Evolutionary conservation across 78 protist genomes (phyloP).

Genomic region (Dictyostelium firmibasis): DNA sequence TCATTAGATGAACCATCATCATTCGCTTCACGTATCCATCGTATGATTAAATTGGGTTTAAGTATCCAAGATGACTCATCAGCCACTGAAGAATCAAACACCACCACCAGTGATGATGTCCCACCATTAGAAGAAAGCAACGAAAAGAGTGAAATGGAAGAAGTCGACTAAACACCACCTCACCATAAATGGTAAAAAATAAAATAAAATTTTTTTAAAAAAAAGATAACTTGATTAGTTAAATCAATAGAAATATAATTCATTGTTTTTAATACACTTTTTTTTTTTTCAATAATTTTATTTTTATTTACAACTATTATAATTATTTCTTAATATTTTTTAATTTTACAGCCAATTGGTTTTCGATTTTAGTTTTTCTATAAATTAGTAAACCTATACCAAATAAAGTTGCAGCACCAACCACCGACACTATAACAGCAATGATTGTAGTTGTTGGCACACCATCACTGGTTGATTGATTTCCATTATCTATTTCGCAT

Average conservation of each 20-base stretch:
- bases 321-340: neutral
- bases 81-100: constrained; percentile 51
- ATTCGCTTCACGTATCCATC: constrained; percentile 97
- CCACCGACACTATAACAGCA: neutral
- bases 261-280: too few species aligned
- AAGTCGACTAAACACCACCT: constrained; percentile 87
- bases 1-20: constrained; percentile 96
- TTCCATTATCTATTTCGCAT: neutral
- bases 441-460: neutral
- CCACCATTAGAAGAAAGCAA: constrained; percentile 83
- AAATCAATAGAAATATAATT: too few species aligned
- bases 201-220: too few species aligned
- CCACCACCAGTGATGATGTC: constrained; percentile 67
- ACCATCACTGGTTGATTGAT: neutral
- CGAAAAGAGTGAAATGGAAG: constrained; percentile 89
- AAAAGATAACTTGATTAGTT: neutral
- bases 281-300: neutral
- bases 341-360: neutral
- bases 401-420: neutral
- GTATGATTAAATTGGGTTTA: constrained; percentile 98
- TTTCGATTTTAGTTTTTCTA: neutral
- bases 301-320: neutral
- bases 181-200: neutral
- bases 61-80: constrained; percentile 84
- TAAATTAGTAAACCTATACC: neutral